phyloP scores from a whole-genome alignment of 345 rosid species.

The Excoecaria agallocha region DNA sequence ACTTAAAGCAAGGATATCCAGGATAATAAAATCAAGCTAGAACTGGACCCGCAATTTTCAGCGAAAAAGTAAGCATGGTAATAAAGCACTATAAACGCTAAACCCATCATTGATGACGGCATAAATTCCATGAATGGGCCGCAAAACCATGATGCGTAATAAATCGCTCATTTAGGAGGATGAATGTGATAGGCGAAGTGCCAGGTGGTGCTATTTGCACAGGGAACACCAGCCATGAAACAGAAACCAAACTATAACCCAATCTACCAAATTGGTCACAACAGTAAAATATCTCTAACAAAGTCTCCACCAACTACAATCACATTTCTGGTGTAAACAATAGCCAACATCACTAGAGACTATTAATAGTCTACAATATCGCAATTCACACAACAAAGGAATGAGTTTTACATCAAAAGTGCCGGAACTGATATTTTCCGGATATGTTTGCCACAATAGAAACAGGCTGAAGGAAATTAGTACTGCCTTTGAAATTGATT shows the following conservation, averaged over 20 bases:
- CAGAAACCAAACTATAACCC: background rate
- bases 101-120: background rate
- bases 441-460: background rate
- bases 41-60: slow-evolving; percentile 6
- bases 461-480: background rate
- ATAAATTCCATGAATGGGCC: background rate
- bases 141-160: background rate
- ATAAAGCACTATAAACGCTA: background rate
- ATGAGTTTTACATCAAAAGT: background rate
- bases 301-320: background rate
- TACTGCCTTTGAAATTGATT: background rate
- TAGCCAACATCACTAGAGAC: background rate
- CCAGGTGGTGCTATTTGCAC: background rate
- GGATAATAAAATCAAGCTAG: background rate
- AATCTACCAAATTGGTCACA: background rate
- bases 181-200: background rate
- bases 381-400: background rate
- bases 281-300: background rate
- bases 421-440: background rate
- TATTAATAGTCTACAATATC: background rate
- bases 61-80: background rate
- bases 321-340: background rate
- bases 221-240: background rate
- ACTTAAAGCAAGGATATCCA: background rate
- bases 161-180: background rate